phyloP scores from a whole-genome alignment of 1,284 basidiomycete genomes.

The Malassezia yamatoensis region DNA sequence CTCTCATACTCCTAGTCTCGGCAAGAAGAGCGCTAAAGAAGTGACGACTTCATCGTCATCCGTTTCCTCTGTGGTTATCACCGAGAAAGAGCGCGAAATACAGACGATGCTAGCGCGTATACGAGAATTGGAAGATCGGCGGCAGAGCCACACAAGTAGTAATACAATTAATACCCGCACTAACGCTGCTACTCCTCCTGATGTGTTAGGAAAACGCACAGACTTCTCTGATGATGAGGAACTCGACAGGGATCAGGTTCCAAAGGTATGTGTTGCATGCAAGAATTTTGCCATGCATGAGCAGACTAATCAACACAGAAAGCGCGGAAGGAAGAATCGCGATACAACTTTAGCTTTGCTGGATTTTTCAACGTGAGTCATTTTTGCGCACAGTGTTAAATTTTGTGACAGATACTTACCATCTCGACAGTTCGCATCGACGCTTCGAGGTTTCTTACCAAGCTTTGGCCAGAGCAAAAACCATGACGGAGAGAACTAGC shows the following conservation, averaged over 20 bases:
- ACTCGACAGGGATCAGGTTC: not conserved
- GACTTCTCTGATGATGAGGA: not conserved
- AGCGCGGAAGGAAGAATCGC: too few species aligned
- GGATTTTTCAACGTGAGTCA: too few species aligned
- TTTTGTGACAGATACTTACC: too few species aligned
- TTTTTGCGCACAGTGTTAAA: too few species aligned
- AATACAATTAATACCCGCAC: not conserved
- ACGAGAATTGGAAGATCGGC: not conserved
- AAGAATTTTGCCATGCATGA: too few species aligned
- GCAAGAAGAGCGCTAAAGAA: not conserved
- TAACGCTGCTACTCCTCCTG: not conserved
- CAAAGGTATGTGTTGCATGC: not conserved
- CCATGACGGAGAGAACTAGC: too few species aligned
- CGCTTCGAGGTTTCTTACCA: too few species aligned
- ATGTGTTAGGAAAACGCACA: not conserved
- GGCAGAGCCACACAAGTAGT: not conserved
- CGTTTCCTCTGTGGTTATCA: not conserved
- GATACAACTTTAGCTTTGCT: too few species aligned
- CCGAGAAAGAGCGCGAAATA: constrained; percentile 12
- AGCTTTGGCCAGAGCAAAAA: too few species aligned
- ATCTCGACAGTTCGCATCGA: too few species aligned
- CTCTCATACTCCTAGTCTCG: not conserved
- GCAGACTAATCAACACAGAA: too few species aligned
- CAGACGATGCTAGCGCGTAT: constrained; percentile 5
- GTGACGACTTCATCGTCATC: not conserved